These are phyloP conservation scores for Phytophthora rubi DNA, from an alignment of 352 stramenopile species.

Conservation along the genomic window DNA sequence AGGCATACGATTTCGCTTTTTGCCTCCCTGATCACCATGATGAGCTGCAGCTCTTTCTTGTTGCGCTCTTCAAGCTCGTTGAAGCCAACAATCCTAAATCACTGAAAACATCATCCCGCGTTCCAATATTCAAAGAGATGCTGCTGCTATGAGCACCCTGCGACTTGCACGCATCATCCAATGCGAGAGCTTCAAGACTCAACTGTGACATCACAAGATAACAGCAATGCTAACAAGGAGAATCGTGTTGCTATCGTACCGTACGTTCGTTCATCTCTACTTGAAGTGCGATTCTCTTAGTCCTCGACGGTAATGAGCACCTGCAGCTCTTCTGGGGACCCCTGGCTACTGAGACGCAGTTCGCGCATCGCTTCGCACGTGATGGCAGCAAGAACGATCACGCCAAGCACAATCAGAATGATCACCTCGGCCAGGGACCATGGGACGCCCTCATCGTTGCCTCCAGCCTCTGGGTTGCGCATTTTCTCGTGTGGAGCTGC, in stretches of 20 bases:
- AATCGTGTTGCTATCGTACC: conserved; percentile 38
- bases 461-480: conserved; percentile 10
- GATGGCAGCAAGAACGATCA: conserved; percentile 36
- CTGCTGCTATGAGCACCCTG: too few species aligned
- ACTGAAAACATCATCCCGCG: too few species aligned
- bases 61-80: not conserved
- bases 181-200: too few species aligned
- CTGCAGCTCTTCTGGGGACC: conserved; percentile 29
- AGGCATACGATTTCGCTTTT: not conserved
- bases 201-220: too few species aligned
- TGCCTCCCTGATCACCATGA: not conserved
- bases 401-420: conserved; percentile 34
- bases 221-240: not conserved
- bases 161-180: too few species aligned
- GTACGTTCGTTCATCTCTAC: conserved; percentile 8
- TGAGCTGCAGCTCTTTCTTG: not conserved
- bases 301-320: conserved; percentile 43
- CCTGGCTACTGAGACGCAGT: conserved; percentile 31
- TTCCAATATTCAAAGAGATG: too few species aligned
- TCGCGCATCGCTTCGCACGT: conserved; percentile 40
- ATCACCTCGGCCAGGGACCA: conserved; percentile 44
- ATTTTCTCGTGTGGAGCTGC: conserved; percentile 12
- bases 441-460: conserved; percentile 20
- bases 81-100: not conserved
- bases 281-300: conserved; percentile 11